Conservation (phyloP, 2,329 filamentous ascomycete species). For the Monosporascus sp. region DNA sequence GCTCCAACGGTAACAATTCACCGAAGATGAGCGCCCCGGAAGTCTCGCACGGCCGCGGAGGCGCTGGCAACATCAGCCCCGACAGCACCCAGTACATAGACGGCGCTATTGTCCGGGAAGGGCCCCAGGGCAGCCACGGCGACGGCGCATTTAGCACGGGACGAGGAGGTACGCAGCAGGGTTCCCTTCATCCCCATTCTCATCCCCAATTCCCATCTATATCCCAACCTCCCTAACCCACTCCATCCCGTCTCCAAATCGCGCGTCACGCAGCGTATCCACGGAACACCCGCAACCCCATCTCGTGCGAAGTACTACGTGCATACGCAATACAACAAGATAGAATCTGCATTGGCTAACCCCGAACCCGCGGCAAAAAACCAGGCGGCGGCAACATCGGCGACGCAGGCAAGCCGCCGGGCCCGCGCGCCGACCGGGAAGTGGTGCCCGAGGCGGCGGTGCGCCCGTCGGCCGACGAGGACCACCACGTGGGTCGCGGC, state of each 20-base stretch:
- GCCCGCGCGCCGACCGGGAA: slow-evolving; percentile 45
- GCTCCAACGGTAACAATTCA: slow-evolving; percentile 2
- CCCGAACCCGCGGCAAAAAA: not conserved
- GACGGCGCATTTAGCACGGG: slow-evolving; percentile 56
- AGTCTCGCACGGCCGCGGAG: slow-evolving; percentile 57
- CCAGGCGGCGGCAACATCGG: slow-evolving; percentile 56
- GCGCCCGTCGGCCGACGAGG: slow-evolving; percentile 41
- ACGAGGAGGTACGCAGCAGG: slow-evolving; percentile 45
- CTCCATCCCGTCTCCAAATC: not conserved
- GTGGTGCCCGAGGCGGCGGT: slow-evolving; percentile 48
- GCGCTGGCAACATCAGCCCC: slow-evolving; percentile 55
- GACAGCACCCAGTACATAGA: slow-evolving; percentile 57
- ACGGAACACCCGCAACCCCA: no score
- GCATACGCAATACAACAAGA: no score
- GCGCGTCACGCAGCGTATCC: no score
- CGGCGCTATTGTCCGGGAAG: slow-evolving; percentile 55
- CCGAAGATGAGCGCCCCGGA: slow-evolving; percentile 34
- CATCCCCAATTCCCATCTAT: not conserved
- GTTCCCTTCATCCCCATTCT: not conserved
- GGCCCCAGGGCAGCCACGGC: slow-evolving; percentile 48
- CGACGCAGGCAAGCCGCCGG: slow-evolving; percentile 36
- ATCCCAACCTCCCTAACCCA: no score
- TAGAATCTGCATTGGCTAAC: not conserved
- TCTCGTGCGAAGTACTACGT: no score
- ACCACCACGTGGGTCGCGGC: slow-evolving; percentile 56